Evolutionary conservation across 1,284 basidiomycete genomes (phyloP).

Genomic region (Inonotus hispidus): DNA sequence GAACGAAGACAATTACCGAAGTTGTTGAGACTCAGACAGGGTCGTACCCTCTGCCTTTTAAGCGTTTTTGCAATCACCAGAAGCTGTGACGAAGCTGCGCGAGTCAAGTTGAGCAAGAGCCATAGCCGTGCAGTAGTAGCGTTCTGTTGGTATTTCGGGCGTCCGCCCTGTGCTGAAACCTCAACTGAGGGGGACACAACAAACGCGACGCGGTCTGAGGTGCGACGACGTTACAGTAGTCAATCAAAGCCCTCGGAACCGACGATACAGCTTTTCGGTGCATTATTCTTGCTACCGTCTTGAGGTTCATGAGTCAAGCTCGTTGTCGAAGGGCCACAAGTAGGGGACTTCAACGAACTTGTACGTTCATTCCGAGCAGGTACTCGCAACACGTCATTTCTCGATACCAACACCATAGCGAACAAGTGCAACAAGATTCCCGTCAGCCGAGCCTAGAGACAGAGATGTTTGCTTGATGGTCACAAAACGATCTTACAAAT

Average conservation of each 20-base stretch:
- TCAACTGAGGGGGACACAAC: background rate
- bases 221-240: background rate
- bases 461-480: background rate
- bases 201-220: background rate
- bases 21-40: background rate
- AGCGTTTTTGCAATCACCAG: background rate
- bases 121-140: background rate
- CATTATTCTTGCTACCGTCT: too few species aligned
- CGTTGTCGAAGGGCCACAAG: too few species aligned
- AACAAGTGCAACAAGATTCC: background rate
- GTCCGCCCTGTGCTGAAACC: background rate
- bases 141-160: background rate
- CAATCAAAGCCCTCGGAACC: background rate
- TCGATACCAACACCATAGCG: background rate
- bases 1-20: too few species aligned
- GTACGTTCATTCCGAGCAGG: too few species aligned
- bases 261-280: background rate
- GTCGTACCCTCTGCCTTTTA: background rate
- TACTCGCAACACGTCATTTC: background rate
- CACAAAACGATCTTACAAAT: background rate
- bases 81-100: background rate
- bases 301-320: too few species aligned
- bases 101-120: too few species aligned
- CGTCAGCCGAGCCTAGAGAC: background rate
- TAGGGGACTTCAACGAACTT: too few species aligned